Evolutionary conservation across 257 asterid species (phyloP).

Genomic region (Pogostemon cablin): DNA sequence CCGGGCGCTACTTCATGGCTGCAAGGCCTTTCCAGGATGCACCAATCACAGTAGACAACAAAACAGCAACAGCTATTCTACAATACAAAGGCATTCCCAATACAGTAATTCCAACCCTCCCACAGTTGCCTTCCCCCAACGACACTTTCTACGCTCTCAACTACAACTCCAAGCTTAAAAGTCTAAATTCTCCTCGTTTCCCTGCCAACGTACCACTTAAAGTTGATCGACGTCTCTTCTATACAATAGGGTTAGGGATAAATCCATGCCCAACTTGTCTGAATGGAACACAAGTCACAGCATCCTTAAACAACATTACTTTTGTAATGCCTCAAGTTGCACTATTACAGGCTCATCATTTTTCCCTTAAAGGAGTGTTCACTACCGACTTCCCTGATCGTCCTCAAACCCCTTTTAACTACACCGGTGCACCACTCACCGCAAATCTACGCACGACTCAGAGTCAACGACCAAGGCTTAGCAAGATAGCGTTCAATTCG

Average conservation of each 20-base stretch:
- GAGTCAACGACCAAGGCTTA: slow-evolving; percentile 28
- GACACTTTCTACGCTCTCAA: slow-evolving; percentile 46
- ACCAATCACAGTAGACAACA: slow-evolving; percentile 53
- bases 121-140: slow-evolving; percentile 46
- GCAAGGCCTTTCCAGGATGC: slow-evolving; percentile 64
- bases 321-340: slow-evolving; percentile 46
- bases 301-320: slow-evolving; percentile 45
- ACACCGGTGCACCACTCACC: slow-evolving; percentile 48
- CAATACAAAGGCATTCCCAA: slow-evolving; percentile 53
- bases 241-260: slow-evolving; percentile 55
- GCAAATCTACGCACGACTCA: slow-evolving; percentile 37
- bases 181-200: slow-evolving; percentile 44
- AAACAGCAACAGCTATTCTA: slow-evolving; percentile 56
- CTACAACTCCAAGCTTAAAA: slow-evolving; percentile 45
- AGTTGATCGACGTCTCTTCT: slow-evolving; percentile 51
- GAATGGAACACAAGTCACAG: slow-evolving; percentile 43
- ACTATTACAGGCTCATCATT: slow-evolving; percentile 34
- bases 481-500: slow-evolving; percentile 40
- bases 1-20: slow-evolving; percentile 40
- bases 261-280: slow-evolving; percentile 53
- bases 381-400: slow-evolving; percentile 42
- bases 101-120: slow-evolving; percentile 38
- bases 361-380: slow-evolving; percentile 36
- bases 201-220: slow-evolving; percentile 62
- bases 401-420: slow-evolving; percentile 38